Evolutionary conservation across 139 green algal species (phyloP).

Genomic region (Chlorokybus atmophyticus): DNA sequence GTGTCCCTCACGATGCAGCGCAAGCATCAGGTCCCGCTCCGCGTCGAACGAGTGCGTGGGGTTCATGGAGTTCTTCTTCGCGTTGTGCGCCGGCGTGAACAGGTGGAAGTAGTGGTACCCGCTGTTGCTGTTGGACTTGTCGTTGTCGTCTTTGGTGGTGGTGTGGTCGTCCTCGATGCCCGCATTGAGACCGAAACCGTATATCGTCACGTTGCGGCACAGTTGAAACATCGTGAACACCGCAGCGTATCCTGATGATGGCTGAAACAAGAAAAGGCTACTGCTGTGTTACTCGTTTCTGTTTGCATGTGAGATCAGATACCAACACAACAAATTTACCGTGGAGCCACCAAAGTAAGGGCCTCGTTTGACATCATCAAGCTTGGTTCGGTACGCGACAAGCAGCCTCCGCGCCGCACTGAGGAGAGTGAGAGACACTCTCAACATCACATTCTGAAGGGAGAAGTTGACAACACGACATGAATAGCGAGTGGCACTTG

Average conservation of each 20-base stretch:
- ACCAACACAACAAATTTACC: too few species aligned
- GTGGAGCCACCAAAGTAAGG: slow-evolving; percentile 10
- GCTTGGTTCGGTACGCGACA: slow-evolving; percentile 1
- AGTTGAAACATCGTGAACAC: slow-evolving; percentile 6
- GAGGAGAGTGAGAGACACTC: too few species aligned
- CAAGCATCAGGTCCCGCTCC: slow-evolving; percentile 9
- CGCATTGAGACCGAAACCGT: slow-evolving; percentile 19
- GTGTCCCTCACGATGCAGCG: not conserved
- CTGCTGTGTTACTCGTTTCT: too few species aligned
- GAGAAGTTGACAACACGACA: too few species aligned
- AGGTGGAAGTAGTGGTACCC: slow-evolving; percentile 23
- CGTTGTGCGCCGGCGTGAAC: slow-evolving; percentile 3
- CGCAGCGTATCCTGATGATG: slow-evolving; percentile 6
- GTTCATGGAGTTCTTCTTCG: slow-evolving; percentile 26
- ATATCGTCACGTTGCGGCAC: slow-evolving; percentile 11
- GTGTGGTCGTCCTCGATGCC: slow-evolving; percentile 4
- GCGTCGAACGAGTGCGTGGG: slow-evolving; percentile 21
- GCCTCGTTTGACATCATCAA: not conserved
- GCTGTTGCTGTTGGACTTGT: slow-evolving; percentile 2
- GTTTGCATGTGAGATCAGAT: too few species aligned
- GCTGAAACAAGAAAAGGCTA: not conserved
- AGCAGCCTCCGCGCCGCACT: slow-evolving; percentile 1
- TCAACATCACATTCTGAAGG: too few species aligned
- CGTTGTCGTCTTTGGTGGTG: too few species aligned
- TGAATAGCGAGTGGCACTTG: too few species aligned